phyloP scores from a whole-genome alignment of 1,284 basidiomycete genomes.

The Phaffia rhodozyma region DNA sequence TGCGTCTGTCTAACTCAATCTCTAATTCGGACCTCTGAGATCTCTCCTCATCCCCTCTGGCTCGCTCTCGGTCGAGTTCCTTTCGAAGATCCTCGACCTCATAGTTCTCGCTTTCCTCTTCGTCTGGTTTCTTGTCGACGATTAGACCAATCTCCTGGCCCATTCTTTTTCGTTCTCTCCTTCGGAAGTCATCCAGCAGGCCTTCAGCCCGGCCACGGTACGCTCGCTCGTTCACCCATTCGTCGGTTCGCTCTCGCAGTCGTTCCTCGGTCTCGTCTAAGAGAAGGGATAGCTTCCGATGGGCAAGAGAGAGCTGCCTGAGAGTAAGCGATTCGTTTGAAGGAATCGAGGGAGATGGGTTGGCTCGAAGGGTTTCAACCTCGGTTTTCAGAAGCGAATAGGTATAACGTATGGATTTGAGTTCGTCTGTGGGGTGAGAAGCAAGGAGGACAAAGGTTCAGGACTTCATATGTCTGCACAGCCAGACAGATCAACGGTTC shows the following conservation, averaged over 20 bases:
- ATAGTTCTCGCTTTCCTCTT: conserved; percentile 52
- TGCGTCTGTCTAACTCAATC: conserved; percentile 48
- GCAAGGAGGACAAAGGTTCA: neutral
- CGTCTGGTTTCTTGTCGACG: conserved; percentile 46
- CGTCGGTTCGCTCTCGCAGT: conserved; percentile 44
- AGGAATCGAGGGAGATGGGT: neutral
- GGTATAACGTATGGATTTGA: conserved; percentile 22
- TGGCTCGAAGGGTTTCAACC: conserved; percentile 20
- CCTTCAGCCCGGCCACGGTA: conserved; percentile 24
- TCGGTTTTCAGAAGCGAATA: conserved; percentile 22
- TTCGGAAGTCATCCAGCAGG: conserved; percentile 31
- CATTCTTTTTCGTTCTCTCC: conserved; percentile 49
- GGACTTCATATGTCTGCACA: neutral
- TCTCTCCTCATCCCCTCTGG: conserved; percentile 38
- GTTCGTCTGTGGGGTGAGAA: conserved; percentile 4
- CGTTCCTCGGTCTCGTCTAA: conserved; percentile 31
- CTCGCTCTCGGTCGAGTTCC: conserved; percentile 36
- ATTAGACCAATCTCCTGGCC: conserved; percentile 49
- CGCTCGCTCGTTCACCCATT: conserved; percentile 46
- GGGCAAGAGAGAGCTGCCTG: conserved; percentile 34
- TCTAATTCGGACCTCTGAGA: conserved; percentile 41
- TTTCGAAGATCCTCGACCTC: conserved; percentile 35
- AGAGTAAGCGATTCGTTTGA: conserved; percentile 19
- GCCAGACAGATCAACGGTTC: neutral
- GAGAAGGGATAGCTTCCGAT: conserved; percentile 33